phyloP scores from a whole-genome alignment of 2,329 filamentous ascomycete genomes.

The Aspergillus sojae region DNA sequence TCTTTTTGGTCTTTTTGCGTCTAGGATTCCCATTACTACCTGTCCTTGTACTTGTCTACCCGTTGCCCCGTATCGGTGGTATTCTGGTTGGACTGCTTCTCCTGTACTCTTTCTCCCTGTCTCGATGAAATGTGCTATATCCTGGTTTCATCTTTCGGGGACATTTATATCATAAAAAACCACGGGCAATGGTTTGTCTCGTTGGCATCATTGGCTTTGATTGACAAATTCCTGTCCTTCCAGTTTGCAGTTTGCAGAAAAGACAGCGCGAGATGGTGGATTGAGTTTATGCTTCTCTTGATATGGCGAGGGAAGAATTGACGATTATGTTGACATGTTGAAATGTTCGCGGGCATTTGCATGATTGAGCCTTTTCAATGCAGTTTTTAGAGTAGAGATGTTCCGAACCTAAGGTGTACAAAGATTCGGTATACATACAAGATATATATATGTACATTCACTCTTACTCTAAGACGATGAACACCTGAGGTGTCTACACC shows the following conservation, averaged over 20 bases:
- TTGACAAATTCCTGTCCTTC: not conserved
- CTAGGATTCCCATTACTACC: slow-evolving; percentile 20
- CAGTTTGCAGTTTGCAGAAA: slow-evolving; percentile 1
- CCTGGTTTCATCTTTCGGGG: not conserved
- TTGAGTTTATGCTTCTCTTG: not conserved
- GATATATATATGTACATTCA: not conserved
- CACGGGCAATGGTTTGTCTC: not conserved
- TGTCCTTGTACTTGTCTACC: not conserved
- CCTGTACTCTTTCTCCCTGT: not conserved
- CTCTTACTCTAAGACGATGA: not conserved
- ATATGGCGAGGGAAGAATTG: not conserved
- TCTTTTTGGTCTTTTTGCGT: slow-evolving; percentile 6
- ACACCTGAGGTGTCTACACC: not conserved
- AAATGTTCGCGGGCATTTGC: not conserved
- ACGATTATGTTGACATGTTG: not conserved
- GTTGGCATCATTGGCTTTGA: not conserved
- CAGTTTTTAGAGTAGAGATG: not conserved
- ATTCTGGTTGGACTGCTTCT: not conserved
- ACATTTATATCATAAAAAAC: not conserved
- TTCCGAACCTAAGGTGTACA: not conserved
- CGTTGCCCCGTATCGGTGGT: not conserved
- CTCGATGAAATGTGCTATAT: not conserved
- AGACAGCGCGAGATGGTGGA: not conserved
- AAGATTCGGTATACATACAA: not conserved
- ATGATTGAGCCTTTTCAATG: not conserved